phyloP scores from a whole-genome alignment of 2,329 filamentous ascomycete genomes.

The Hypoxylon sp. region DNA sequence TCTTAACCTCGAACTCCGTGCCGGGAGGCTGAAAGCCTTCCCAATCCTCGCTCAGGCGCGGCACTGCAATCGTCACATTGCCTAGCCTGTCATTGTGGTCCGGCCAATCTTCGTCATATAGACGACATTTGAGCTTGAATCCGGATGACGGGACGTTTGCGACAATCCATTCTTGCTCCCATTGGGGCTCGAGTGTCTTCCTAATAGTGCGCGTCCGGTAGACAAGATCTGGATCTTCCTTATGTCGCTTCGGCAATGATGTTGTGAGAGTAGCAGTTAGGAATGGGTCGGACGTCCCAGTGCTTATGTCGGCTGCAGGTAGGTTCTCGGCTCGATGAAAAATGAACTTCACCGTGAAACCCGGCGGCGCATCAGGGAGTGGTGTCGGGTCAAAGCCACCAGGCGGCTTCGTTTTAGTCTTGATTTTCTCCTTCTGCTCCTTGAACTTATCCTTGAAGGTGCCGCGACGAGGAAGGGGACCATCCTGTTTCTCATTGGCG shows the following conservation, averaged over 20 bases:
- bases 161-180: constrained; percentile 90
- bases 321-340: constrained; percentile 87
- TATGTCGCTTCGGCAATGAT: constrained; percentile 80
- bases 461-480: constrained; percentile 28
- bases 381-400: constrained; percentile 87
- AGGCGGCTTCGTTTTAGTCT: constrained; percentile 67
- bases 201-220: constrained; percentile 84
- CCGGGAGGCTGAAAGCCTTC: constrained; percentile 72
- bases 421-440: constrained; percentile 58
- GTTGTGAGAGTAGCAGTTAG: constrained; percentile 82
- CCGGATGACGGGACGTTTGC: constrained; percentile 86
- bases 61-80: constrained; percentile 81
- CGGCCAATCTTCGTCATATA: constrained; percentile 91
- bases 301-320: constrained; percentile 83
- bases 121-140: constrained; percentile 85
- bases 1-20: constrained; percentile 79
- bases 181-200: constrained; percentile 79
- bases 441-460: constrained; percentile 55
- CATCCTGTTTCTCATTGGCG: constrained; percentile 36
- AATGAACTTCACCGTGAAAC: constrained; percentile 87
- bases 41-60: constrained; percentile 75
- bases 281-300: constrained; percentile 86
- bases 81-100: constrained; percentile 91
- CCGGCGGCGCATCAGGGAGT: constrained; percentile 79
- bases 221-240: constrained; percentile 83